Evolutionary conservation across 495 filamentous ascomycete genomes (phyloP), one percentile per base, ranked within the genome.

Genomic region (Lasiosphaeria ovina): DNA sequence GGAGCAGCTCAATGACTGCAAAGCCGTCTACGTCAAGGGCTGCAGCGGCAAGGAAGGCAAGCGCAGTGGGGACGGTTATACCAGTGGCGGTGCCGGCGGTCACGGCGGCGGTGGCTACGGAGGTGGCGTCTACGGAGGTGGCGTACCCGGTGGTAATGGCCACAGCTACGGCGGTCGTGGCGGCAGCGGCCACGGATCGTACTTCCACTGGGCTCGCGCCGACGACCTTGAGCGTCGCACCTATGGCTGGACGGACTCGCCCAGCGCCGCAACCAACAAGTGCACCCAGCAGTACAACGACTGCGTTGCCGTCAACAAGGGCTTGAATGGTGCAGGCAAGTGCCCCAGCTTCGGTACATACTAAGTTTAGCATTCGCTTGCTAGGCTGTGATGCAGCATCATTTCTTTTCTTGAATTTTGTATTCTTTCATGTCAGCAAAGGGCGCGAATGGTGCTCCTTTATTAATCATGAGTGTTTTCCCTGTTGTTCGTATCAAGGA

Each of bases 1-100:
- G 65, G 69, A 68, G 56, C 80, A 82, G 71, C 79, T 72, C 61
- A 66, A 77, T 17, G 71, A 74, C 49, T 82, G 79, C 62, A 61
- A 74, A 38, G 59, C 67, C 35, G 73, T 72, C 33, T 82, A 81
- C 62, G 76, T 73, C 51, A 51, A 77, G 63, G 70, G 76, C 0
- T 81, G 80, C 73, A 36, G 51, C 56, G 17, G 17, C 5, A 53
- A 59, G 31, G 24, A 24, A 24, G 24, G 24, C 2, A 24, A 24
- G 24, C 24, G 24, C 24, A 24, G 24, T 24, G 24, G 24, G 2
- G 24, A 24, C 24, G 24, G 24, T 2, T 24, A 24, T 24, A 24
- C 24, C 2, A 24, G 24, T 24, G 24, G 24, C 24, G 24, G 24
- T 24, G 24, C 24, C 24, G 24, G 24, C 24, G 24, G 24, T 24